A percentile compares a stretch with the other conserved stretches of the same genome.
phyloP scores from a whole-genome alignment of 2,329 filamentous ascomycete species.

The Phoma sp. region DNA sequence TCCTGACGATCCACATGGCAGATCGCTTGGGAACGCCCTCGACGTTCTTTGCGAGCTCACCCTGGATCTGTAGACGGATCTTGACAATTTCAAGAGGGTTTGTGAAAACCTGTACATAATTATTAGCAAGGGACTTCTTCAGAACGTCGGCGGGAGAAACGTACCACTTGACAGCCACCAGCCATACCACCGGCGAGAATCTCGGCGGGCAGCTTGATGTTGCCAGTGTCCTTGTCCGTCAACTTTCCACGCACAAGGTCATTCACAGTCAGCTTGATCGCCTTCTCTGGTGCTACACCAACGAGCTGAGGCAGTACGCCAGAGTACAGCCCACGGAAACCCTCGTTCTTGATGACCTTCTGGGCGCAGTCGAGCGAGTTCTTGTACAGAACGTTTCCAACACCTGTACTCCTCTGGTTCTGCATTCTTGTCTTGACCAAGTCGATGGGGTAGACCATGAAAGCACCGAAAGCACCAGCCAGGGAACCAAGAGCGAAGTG shows the following conservation, averaged over 20 bases:
- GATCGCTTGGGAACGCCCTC: constrained; percentile 85
- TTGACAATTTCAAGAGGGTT: constrained; percentile 99
- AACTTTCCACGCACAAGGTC: constrained; percentile 82
- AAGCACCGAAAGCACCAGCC: constrained; percentile 95
- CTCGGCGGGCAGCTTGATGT: constrained; percentile 75
- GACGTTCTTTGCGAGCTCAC: constrained; percentile 87
- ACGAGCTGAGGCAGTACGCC: constrained; percentile 94
- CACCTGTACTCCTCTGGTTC: constrained; percentile 81
- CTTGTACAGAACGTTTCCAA: constrained; percentile 90
- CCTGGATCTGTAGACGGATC: constrained; percentile 96
- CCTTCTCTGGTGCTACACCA: constrained; percentile 98
- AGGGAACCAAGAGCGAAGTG: constrained; percentile 89
- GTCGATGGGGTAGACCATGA: constrained; percentile 99
- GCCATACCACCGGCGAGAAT: constrained; percentile 86
- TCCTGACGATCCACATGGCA: constrained; percentile 96
- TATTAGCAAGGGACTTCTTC: constrained; percentile 14
- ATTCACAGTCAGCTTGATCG: constrained; percentile 98
- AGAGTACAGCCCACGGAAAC: constrained; percentile 86
- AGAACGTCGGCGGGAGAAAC: constrained; percentile 38
- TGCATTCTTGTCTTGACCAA: constrained; percentile 98
- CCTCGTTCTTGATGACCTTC: constrained; percentile 94
- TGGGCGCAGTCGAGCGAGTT: constrained; percentile 95
- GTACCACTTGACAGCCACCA: constrained; percentile 93
- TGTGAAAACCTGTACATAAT: constrained; percentile 75
- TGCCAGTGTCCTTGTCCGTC: constrained; percentile 73